Conservation (phyloP, 108 stramenopile species). For the Cyclotella baltica region DNA sequence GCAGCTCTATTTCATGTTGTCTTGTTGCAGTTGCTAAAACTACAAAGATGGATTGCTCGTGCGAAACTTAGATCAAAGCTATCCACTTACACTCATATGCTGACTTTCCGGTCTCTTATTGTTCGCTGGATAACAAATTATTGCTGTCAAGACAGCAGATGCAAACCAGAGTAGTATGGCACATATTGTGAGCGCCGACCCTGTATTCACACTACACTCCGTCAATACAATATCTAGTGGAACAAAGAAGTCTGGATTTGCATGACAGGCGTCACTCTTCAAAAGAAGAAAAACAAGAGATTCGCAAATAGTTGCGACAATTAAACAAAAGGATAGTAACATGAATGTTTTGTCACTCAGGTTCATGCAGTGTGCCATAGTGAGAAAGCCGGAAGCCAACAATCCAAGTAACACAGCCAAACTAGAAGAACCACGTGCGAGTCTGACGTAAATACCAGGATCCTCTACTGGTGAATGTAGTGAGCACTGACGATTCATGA, state of each 20-base stretch:
- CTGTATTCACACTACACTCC: too few species aligned
- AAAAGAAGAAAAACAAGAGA: background rate
- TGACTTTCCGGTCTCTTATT: too few species aligned
- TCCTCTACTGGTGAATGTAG: background rate
- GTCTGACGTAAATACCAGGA: background rate
- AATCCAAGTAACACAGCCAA: slow-evolving; percentile 6
- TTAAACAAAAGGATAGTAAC: background rate
- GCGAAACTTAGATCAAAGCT: too few species aligned
- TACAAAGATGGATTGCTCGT: too few species aligned
- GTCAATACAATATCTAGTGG: too few species aligned
- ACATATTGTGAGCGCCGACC: too few species aligned
- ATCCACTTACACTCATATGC: too few species aligned
- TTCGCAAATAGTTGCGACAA: background rate
- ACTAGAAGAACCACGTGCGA: background rate
- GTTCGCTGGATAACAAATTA: too few species aligned
- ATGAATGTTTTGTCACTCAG: background rate
- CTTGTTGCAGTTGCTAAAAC: too few species aligned
- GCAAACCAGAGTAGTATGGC: too few species aligned
- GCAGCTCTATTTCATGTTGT: too few species aligned
- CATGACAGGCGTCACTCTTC: background rate
- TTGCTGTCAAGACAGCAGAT: too few species aligned
- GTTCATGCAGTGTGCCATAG: slow-evolving; percentile 1
- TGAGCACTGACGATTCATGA: slow-evolving; percentile 6
- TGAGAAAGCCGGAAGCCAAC: background rate
- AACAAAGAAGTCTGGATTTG: background rate